These are phyloP conservation scores for Kurtzmaniella quercitrusa DNA, from an alignment of 1,139 yeast genomes.

Conservation along the genomic window DNA sequence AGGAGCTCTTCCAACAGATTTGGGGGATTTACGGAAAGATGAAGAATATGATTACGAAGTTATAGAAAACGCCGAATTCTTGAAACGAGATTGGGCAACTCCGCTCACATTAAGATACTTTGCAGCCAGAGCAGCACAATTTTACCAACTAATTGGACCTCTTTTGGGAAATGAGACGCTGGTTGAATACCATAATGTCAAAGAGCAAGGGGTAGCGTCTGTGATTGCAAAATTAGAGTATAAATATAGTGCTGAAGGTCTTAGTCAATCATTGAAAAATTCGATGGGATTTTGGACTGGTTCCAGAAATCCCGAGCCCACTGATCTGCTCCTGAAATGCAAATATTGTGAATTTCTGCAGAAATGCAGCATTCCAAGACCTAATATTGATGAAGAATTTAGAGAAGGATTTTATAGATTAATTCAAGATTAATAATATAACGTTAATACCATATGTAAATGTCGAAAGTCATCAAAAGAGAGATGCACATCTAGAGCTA, in stretches of 20 bases:
- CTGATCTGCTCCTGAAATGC: slow-evolving; percentile 39
- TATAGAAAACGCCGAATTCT: slow-evolving; percentile 13
- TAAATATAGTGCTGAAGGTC: slow-evolving; percentile 24
- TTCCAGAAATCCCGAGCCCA: slow-evolving; percentile 37
- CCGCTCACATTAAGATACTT: slow-evolving; percentile 57
- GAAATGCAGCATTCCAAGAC: slow-evolving; percentile 32
- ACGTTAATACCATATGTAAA: slow-evolving; percentile 3
- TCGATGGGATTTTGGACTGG: slow-evolving; percentile 57
- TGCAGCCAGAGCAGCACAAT: slow-evolving; percentile 51
- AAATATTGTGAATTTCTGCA: slow-evolving; percentile 48
- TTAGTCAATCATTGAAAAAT: slow-evolving; percentile 22
- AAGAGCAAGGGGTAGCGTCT: slow-evolving; percentile 29
- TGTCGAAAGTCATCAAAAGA: slow-evolving; percentile 44
- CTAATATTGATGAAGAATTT: slow-evolving; percentile 4
- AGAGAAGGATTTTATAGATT: slow-evolving; percentile 1
- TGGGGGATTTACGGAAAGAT: not conserved
- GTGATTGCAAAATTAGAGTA: slow-evolving; percentile 25
- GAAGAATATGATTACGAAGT: slow-evolving; percentile 8
- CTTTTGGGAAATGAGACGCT: slow-evolving; percentile 33
- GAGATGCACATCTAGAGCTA: slow-evolving; percentile 19
- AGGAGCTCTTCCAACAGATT: not conserved
- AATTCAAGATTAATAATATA: not conserved
- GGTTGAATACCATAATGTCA: slow-evolving; percentile 51
- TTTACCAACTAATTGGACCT: slow-evolving; percentile 33
- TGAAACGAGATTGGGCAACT: slow-evolving; percentile 39